Base-by-base conservation (phyloP, 2,329 filamentous ascomycete genomes). In the Drechslerella dactyloides region DNA sequence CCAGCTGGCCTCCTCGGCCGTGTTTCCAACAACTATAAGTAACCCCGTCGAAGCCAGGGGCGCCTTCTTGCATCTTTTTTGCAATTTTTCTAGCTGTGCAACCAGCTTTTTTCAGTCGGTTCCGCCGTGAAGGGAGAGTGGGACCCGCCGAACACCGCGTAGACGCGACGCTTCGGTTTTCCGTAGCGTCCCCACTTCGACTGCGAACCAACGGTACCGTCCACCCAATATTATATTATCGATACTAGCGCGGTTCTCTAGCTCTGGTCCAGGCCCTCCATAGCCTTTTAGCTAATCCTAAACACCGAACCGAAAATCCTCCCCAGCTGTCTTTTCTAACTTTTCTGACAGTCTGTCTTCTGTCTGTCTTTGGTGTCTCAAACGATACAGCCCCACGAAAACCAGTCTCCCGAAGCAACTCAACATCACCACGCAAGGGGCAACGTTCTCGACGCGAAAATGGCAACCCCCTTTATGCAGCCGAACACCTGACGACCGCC, bases 401-500 rank as follows among this genome's bases (percentile, higher is more conserved):
- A 42, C 37, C 37, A 42, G 37, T 42, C 15, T 42, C 37, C 37
- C n/a, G 37, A 42, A 17, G 4, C 37, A 2, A 17, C 37, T 17
- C n/a, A 48, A 10, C 15, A 19, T 5, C 15, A 21, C 17, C 5
- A 48, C 7, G 44, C 44, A 48, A 48, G 44, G 44, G 44, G 37
- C 37, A 8, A 48, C n/a, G n/a, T n/a, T 19, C 44, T 19, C 44
- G 17, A 19, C 19, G 19, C 3, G 8, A 3, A 5, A 23, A 10
- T 48, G n/a, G 19, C 4, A 19, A 5, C 19, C 44, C 21, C 44
- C 44, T 48, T 48, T 23, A 48, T 48, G 44, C 44, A 48, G 17
- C 44, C 8, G 44, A 10, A 48, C 44, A 48, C 44, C n/a, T 48
- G 44, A 48, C 44, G 17, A 48, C 44, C 44, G 19, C 44, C 19